Evolutionary conservation across 495 filamentous ascomycete genomes (phyloP), one percentile per base, ranked within the genome.

Genomic region (Penicillium pancosmium): DNA sequence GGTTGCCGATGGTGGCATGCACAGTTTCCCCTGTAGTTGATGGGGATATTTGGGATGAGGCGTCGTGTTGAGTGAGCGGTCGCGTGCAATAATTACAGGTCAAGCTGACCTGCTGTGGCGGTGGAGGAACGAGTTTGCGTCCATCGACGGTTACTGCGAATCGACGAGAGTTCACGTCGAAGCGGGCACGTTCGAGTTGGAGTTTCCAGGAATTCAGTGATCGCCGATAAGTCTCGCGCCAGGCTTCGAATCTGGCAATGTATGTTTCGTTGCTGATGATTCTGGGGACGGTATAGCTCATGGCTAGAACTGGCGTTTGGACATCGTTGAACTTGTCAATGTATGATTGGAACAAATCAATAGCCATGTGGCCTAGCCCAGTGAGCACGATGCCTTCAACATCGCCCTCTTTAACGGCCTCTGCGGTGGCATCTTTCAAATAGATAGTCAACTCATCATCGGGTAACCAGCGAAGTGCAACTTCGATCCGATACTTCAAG

Each of bases 381-480:
- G 94, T 94, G 4, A 98, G 82, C 9, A 96, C 80, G 47, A 97
- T 83, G 15, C 92, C 94, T 72, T 96, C 91, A 52, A 96, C 86
- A 66, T 97, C 88, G 44, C 95, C 95, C 31, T 86, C 81, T 9
- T 78, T 78, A 54, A 91, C 86, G 25, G 85, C 87, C 25, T 83
- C 81, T 10, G 78, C 64, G 1, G 87, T 86, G 41, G 86, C 81
- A 12, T 80, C 68, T 10, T 84, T 73, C 33, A 98, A 73, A 82
- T 92, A 97, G 9, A 72, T 68, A 3, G 85, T 88, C 6, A 98
- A 82, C 47, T 89, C 84, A 1, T 85, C 83, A 64, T 98, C 94
- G 11, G 84, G 76, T 35, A 98, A 83, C 78, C 93, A 91, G 60
- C 90, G 85, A 27, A 98, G 75, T 0, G 95, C 94, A 10, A 97